phyloP scores from a whole-genome alignment of 2,329 filamentous ascomycete genomes.

The Penicillium sp. region DNA sequence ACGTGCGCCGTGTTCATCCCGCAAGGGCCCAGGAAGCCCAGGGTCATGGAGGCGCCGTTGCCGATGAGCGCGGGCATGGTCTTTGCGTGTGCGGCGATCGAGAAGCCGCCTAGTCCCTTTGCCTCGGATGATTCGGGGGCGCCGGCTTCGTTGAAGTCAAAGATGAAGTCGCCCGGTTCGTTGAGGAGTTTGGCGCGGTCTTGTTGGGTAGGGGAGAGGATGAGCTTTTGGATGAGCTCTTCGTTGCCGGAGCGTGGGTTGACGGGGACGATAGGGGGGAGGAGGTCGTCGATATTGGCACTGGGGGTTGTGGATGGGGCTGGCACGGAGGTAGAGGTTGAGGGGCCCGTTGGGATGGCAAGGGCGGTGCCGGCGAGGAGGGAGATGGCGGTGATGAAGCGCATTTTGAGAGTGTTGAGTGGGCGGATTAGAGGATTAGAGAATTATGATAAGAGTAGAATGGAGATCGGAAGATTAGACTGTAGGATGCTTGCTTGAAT shows the following conservation, averaged over 20 bases:
- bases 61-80: slow-evolving; percentile 11
- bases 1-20: slow-evolving; percentile 17
- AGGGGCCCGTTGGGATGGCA: background rate
- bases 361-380: slow-evolving; percentile 3
- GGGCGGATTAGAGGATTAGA: background rate
- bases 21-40: slow-evolving; percentile 12
- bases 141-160: slow-evolving; percentile 10
- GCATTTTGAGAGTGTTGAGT: background rate
- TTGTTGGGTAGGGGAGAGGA: slow-evolving; percentile 5
- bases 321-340: background rate
- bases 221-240: slow-evolving; percentile 6
- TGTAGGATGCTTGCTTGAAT: background rate
- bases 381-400: background rate
- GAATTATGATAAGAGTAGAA: background rate
- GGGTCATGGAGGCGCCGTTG: slow-evolving; percentile 12
- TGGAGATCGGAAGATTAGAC: background rate
- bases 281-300: background rate
- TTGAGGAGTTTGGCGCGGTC: slow-evolving; percentile 14
- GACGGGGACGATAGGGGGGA: slow-evolving; percentile 8
- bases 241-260: slow-evolving; percentile 11
- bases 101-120: slow-evolving; percentile 2
- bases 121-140: background rate
- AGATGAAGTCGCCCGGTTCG: slow-evolving; percentile 17
- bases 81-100: slow-evolving; percentile 5
- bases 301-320: background rate